phyloP scores from a whole-genome alignment of 83 land plant species.

The Picea mariana region DNA sequence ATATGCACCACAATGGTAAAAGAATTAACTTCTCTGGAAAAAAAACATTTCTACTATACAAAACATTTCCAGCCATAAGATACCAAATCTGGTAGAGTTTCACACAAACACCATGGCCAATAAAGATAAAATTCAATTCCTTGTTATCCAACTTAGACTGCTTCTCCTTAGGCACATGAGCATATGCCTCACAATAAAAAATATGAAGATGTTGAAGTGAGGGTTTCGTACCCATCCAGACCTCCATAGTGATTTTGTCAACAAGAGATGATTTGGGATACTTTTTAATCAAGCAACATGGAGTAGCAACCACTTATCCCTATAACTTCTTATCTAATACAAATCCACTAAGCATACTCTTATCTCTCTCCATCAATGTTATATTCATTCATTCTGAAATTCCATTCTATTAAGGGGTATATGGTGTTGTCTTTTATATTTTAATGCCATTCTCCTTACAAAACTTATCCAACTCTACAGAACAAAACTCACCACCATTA shows the following conservation, averaged over 20 bases:
- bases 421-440: not conserved
- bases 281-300: not conserved
- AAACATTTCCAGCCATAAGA: not conserved
- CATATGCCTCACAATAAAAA: not conserved
- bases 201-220: not conserved
- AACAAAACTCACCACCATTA: too few species aligned
- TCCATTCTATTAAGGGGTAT: conserved; percentile 26
- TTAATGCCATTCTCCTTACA: conserved; percentile 20
- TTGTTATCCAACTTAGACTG: not conserved
- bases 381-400: conserved; percentile 20
- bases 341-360: conserved; percentile 8
- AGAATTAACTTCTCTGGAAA: not conserved
- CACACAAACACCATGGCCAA: not conserved
- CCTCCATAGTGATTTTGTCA: not conserved
- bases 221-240: not conserved
- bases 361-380: conserved; percentile 15
- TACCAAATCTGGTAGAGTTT: not conserved
- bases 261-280: not conserved
- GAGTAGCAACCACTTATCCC: not conserved
- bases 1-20: too few species aligned
- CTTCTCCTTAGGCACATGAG: not conserved
- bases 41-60: not conserved
- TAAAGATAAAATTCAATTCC: not conserved
- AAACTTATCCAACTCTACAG: too few species aligned
- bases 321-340: not conserved